Evolutionary conservation across 2,329 filamentous ascomycete species (phyloP).

Genomic region (Penicillium decumbens): DNA sequence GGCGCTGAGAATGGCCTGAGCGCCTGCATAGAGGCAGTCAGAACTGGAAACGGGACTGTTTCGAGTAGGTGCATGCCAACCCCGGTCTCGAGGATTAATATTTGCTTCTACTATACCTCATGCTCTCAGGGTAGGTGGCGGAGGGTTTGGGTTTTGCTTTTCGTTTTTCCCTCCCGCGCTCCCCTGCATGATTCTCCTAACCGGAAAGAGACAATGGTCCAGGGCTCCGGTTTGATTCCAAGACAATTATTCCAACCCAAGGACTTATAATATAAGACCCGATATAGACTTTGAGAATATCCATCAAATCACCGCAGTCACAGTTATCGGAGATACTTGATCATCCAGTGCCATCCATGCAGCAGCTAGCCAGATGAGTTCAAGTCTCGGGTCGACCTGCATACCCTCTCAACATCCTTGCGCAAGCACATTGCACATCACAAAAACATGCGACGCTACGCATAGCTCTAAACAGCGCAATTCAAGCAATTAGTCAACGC

Average conservation of each 20-base stretch:
- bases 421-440: conserved; percentile 7
- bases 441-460: too few relatives aligned
- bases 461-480: not conserved
- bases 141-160: not conserved
- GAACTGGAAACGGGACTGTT: conserved; percentile 6
- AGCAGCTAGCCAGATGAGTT: conserved; percentile 9
- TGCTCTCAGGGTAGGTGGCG: not conserved
- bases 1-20: conserved; percentile 7
- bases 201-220: not conserved
- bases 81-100: conserved; percentile 5
- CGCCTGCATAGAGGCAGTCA: conserved; percentile 3
- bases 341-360: not conserved
- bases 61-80: conserved; percentile 8
- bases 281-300: too few relatives aligned
- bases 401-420: conserved; percentile 9
- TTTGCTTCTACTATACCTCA: not conserved
- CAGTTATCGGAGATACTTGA: conserved; percentile 3
- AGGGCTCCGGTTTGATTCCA: not conserved
- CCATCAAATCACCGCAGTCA: not conserved
- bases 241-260: not conserved
- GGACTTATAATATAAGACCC: not conserved
- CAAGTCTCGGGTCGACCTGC: conserved; percentile 11
- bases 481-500: conserved; percentile 1
- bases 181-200: not conserved
- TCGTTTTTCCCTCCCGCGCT: not conserved